Base-by-base conservation (phyloP, 305 asterid species). In the Fraxinus greggii region DNA sequence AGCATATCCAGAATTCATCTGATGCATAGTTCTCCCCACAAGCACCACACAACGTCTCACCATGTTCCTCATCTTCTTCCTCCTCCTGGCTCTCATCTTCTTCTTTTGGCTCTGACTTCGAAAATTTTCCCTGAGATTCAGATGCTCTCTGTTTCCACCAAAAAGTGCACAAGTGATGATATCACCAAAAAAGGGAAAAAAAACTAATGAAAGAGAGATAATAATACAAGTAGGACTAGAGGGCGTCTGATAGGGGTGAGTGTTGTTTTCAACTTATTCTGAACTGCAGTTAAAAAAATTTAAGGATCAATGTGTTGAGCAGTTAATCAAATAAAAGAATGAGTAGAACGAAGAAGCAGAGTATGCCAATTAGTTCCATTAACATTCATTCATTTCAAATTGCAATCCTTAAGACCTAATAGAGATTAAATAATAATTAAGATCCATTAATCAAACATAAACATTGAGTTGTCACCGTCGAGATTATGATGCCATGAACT, bases 1-100 rank as follows among this genome's bases (percentile, higher is more conserved):
- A 93, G 83, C 94, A 91, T 72, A 91, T 93, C 97, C 97, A 93
- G 87, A 92, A 93, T 31, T 91, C 94, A 38, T 91, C 91, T 0
- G 92, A 85, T 65, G 90, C 90, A 65, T 92, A 90, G 81, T 90
- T 88, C n/a, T 88, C 92, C 0, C 91, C 93, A 78, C 97, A 93
- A 5, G 91, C 88, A 0, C 97, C 97, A 0, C 95, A 92, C 76
- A 90, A 23, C 0, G 95, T 86, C 59, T 93, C 93, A 29, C 91
- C 97, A 61, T 88, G 94, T 87, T 91, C 94, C 12, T 92, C 90
- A 0, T 83, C 95, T 13, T 89, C 93, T 0, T 83, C 93, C 13
- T 87, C 87, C 42, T 86, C 88, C 76, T 82, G 77, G n/a, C 80
- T 95, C 32, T 93, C 95, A 0, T 89, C 94, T 24, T 91, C 94